Evolutionary conservation across 768 basidiomycete genomes (phyloP).

Genomic region (Dendrothele bispora): DNA sequence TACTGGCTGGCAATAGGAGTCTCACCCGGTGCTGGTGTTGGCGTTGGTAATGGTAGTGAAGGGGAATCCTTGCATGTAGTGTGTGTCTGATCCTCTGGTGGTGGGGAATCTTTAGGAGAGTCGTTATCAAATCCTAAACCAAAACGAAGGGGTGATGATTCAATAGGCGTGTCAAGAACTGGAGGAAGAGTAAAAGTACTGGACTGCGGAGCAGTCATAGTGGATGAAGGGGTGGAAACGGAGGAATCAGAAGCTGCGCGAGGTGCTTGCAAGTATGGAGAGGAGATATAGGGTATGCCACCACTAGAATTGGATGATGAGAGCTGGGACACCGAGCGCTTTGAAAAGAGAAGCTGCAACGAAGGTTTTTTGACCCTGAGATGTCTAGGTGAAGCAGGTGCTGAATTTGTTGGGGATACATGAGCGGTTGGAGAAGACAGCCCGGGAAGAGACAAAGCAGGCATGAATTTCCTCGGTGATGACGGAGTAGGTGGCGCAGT

Average conservation of each 20-base stretch:
- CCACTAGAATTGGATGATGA: constrained; percentile 26
- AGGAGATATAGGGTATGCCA: constrained; percentile 29
- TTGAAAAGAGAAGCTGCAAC: constrained; percentile 65
- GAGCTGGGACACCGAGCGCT: constrained; percentile 55
- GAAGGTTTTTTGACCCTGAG: constrained; percentile 65
- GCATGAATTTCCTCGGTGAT: constrained; percentile 34
- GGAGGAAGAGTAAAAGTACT: constrained; percentile 51
- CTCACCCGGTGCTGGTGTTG: constrained; percentile 17
- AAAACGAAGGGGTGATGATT: constrained; percentile 49
- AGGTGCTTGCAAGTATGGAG: constrained; percentile 29
- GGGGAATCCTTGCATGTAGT: constrained; percentile 8
- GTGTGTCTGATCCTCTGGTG: constrained; percentile 16
- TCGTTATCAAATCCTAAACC: constrained; percentile 35
- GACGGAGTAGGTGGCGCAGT: constrained; percentile 28
- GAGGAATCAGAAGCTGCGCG: constrained; percentile 48
- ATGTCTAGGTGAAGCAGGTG: constrained; percentile 26
- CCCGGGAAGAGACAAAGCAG: constrained; percentile 31
- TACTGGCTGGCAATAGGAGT: constrained; percentile 39
- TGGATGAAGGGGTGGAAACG: constrained; percentile 49
- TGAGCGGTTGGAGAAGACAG: constrained; percentile 31
- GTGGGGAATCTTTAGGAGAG: constrained; percentile 19
- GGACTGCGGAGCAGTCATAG: constrained; percentile 59
- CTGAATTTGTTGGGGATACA: constrained; percentile 26
- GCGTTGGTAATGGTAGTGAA: constrained; percentile 9
- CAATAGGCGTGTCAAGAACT: constrained; percentile 61